phyloP scores from a whole-genome alignment of 306 rosid species.

The Vigna reflexopilosa region DNA sequence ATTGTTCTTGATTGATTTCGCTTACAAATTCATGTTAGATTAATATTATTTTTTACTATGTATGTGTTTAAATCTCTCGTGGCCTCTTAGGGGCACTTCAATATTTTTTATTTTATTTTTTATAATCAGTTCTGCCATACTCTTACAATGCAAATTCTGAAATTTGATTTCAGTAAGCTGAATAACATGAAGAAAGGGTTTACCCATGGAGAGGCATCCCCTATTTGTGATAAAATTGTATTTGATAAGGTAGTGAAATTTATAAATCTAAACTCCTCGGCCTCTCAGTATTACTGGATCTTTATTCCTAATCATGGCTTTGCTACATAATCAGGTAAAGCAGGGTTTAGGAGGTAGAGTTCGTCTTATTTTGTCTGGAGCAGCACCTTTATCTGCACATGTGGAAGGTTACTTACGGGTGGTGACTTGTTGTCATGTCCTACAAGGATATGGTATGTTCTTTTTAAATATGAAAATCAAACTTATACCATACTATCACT shows the following conservation, averaged over 20 bases:
- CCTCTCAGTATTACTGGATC: conserved; percentile 7
- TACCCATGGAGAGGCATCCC: conserved; percentile 65
- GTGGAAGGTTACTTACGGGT: conserved; percentile 86
- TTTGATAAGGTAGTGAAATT: conserved; percentile 72
- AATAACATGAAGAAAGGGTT: conserved; percentile 73
- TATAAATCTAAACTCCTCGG: conserved; percentile 1
- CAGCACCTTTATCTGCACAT: conserved; percentile 87
- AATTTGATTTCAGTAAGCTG: conserved; percentile 67
- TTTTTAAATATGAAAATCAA: conserved; percentile 34
- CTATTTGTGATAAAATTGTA: conserved; percentile 79
- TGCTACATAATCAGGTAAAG: conserved; percentile 68
- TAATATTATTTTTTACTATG: neutral
- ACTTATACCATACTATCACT: conserved; percentile 3
- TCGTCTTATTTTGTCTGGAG: conserved; percentile 92
- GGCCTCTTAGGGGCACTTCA: conserved; percentile 8
- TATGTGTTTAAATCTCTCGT: conserved; percentile 31
- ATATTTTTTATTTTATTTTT: neutral
- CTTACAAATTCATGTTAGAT: conserved; percentile 14
- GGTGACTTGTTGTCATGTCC: conserved; percentile 89
- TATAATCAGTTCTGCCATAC: neutral
- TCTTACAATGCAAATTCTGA: conserved; percentile 35
- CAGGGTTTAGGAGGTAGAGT: conserved; percentile 93
- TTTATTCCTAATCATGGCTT: conserved; percentile 47
- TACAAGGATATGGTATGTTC: conserved; percentile 94
- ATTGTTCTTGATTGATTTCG: conserved; percentile 6